Percentiles rank a stretch among this genome's conserved stretches.
Conservation (phyloP, 495 filamentous ascomycete species). For the Aspergillus mulundensis region DNA sequence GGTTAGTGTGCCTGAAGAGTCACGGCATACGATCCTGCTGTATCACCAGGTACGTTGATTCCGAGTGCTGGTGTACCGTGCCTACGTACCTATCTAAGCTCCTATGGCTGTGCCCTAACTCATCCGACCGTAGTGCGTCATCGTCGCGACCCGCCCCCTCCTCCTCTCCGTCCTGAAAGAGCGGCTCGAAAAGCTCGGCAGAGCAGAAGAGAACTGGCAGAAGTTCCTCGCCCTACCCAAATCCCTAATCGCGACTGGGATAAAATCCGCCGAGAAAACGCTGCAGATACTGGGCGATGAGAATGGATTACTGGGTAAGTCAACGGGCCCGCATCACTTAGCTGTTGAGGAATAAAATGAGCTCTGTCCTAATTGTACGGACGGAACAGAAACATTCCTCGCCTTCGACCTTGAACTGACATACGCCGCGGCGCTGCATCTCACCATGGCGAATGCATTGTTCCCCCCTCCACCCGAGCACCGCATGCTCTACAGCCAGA, state of each 20-base stretch:
- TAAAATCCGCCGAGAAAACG: slow-evolving; percentile 34
- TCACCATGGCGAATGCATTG: slow-evolving; percentile 28
- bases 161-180: slow-evolving; percentile 33
- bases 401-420: slow-evolving; percentile 38
- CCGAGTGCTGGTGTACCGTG: slow-evolving; percentile 12
- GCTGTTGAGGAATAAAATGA: too few relatives aligned
- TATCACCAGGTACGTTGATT: slow-evolving; percentile 37
- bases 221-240: slow-evolving; percentile 24
- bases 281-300: slow-evolving; percentile 30
- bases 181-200: slow-evolving; percentile 23
- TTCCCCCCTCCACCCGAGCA: slow-evolving; percentile 22
- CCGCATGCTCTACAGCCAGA: slow-evolving; percentile 10
- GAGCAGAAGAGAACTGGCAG: slow-evolving; percentile 23
- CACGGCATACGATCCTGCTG: slow-evolving; percentile 30
- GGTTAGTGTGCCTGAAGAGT: slow-evolving; percentile 30
- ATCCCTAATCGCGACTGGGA: slow-evolving; percentile 31
- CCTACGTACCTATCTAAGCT: background rate
- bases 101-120: too few relatives aligned
- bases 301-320: slow-evolving; percentile 30
- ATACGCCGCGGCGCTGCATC: slow-evolving; percentile 29
- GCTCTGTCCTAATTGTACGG: too few relatives aligned
- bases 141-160: slow-evolving; percentile 34
- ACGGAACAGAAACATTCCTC: slow-evolving; percentile 36
- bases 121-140: slow-evolving; percentile 25
- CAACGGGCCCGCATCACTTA: too few relatives aligned